phyloP scores from a whole-genome alignment of 345 rosid genomes.

The Cardamine occulta region DNA sequence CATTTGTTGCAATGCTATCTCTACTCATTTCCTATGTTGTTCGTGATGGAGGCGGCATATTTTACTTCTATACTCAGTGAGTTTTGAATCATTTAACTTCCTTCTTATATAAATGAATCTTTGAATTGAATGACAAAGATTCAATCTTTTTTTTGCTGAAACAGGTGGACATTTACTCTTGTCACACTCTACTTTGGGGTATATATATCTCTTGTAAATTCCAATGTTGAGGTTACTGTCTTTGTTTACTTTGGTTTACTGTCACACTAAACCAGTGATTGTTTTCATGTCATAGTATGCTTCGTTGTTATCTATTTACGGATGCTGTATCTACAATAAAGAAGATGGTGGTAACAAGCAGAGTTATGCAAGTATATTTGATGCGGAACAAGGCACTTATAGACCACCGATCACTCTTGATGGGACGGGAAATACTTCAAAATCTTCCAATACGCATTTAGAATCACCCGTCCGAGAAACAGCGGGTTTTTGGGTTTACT shows the following conservation, averaged over 20 bases:
- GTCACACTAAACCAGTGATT: not conserved
- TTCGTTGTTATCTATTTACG: constrained; percentile 68
- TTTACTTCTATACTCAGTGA: constrained; percentile 94
- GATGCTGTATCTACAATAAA: constrained; percentile 50
- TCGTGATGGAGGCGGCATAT: constrained; percentile 70
- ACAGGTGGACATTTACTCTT: constrained; percentile 95
- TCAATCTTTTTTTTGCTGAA: constrained; percentile 28
- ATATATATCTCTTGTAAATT: constrained; percentile 28
- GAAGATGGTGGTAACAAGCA: constrained; percentile 41
- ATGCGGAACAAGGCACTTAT: constrained; percentile 59
- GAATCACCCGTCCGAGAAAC: constrained; percentile 38
- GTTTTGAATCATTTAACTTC: constrained; percentile 36
- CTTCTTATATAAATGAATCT: not conserved
- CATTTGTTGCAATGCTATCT: constrained; percentile 59
- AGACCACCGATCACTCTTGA: constrained; percentile 52
- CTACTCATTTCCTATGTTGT: constrained; percentile 57
- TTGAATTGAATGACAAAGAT: constrained; percentile 25
- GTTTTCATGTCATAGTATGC: constrained; percentile 57
- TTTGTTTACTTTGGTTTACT: too few species aligned
- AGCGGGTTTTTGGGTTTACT: constrained; percentile 61
- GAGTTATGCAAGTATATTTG: constrained; percentile 34
- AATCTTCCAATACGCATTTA: constrained; percentile 41
- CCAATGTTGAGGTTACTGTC: not conserved
- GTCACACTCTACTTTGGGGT: constrained; percentile 91
- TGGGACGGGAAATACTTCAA: constrained; percentile 41